Evolutionary conservation across 768 basidiomycete species (phyloP), one percentile per base, ranked within the genome.

Genomic region (Lentinula aciculospora): DNA sequence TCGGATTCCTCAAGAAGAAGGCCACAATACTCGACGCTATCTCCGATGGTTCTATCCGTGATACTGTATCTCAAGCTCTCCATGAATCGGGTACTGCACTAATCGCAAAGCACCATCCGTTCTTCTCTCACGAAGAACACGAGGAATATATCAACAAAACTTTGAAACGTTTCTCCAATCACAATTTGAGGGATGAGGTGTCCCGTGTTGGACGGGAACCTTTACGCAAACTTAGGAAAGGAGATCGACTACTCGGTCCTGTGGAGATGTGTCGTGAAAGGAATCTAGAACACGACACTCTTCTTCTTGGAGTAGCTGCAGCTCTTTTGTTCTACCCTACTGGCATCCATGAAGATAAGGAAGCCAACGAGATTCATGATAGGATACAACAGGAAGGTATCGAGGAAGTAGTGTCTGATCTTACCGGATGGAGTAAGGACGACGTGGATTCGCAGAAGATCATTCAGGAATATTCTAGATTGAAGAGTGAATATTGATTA

Each of bases 31-130:
- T 69, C 60, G 63, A 62, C 23, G 68, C 69, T 34, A 67, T 75
- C 36, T 63, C 47, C 0, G 70, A 74, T 64, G 28, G 53, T 12
- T 67, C 69, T 21, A 65, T 74, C 58, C 53, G 60, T 12, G 27
- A 57, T 23, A 63, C 65, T 53, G 69, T 73, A 21, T 66, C 64
- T 1, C 63, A 64, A 10, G 74, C 74, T 10, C 69, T 76, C 17
- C 56, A 63, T 45, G 74, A 76, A 61, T 62, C 68, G n/a, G 73
- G 73, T n/a, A 66, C 66, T 0, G 74, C 74, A 31, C 65, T 76
- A 29, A 61, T 71, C 54, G 60, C 58, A 58, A 70, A 69, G 46
- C 65, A 68, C 45, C 42, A 25, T 15, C 34, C 44, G 3, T 47
- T 57, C 56, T 64, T 62, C 28, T 46, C 58, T 37, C 49, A 58